Conservation (phyloP, 352 stramenopile species). For the Phytophthora sojae region DNA sequence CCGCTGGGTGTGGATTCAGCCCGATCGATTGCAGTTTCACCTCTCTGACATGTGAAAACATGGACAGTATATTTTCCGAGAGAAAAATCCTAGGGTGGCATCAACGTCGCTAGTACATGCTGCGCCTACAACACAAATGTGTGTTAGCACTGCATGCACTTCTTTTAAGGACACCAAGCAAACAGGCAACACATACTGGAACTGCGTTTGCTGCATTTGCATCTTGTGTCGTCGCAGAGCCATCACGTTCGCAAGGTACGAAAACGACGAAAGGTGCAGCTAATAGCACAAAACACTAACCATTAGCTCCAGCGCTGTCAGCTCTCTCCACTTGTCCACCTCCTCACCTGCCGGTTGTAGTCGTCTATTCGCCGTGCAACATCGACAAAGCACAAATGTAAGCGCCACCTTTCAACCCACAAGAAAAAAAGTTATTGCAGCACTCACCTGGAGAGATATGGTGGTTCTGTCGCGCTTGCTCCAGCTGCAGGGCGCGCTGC, state of each 20-base stretch:
- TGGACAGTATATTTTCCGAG: too few relatives aligned
- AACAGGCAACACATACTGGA: conserved; percentile 24
- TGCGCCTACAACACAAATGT: conserved; percentile 35
- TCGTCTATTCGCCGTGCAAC: conserved; percentile 32
- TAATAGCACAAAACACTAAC: neutral
- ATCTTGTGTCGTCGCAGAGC: conserved; percentile 54
- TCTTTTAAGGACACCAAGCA: neutral
- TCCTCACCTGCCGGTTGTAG: conserved; percentile 56
- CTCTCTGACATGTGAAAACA: too few relatives aligned
- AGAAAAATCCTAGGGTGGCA: too few relatives aligned
- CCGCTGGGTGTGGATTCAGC: too few relatives aligned
- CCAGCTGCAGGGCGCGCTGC: conserved; percentile 47
- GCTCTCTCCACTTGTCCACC: neutral
- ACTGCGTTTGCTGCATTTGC: conserved; percentile 36
- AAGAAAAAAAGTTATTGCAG: neutral
- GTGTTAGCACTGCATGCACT: neutral
- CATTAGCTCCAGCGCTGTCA: neutral
- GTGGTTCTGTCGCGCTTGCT: conserved; percentile 49
- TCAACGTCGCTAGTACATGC: conserved; percentile 47
- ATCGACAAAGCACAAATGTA: neutral
- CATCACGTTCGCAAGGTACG: conserved; percentile 64
- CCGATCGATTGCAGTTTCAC: too few relatives aligned
- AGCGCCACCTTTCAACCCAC: neutral
- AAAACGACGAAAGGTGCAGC: conserved; percentile 61
- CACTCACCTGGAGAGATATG: conserved; percentile 48